These are phyloP conservation scores for Fusarium caatingaense DNA, from an alignment of 2,329 filamentous ascomycete genomes.

Conservation along the genomic window DNA sequence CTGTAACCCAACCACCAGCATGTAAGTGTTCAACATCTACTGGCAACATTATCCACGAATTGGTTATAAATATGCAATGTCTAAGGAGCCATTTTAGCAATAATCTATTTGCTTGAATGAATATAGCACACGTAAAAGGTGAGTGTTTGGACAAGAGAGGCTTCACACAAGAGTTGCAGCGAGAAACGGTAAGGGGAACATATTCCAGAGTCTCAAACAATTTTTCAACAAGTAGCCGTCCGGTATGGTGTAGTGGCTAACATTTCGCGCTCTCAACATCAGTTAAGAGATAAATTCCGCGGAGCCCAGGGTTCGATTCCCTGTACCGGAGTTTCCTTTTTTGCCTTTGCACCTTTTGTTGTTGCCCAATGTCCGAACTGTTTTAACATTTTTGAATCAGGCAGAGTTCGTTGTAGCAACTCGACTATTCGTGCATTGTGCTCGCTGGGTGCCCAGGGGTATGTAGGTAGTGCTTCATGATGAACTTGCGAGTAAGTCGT, in stretches of 20 bases:
- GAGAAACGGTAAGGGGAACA: accelerated
- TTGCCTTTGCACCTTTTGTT: background rate
- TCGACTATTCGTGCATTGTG: background rate
- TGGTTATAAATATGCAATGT: accelerated
- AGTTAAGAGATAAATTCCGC: constrained; percentile 39
- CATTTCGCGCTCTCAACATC: constrained; percentile 49
- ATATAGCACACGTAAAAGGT: background rate
- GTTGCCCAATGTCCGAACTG: accelerated
- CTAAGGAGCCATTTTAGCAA: background rate
- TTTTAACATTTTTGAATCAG: too few species aligned
- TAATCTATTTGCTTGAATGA: background rate
- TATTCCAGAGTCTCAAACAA: background rate
- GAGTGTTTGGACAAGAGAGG: background rate
- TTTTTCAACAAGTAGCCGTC: constrained; percentile 2
- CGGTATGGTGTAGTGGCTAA: constrained; percentile 52
- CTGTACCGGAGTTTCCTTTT: constrained; percentile 39
- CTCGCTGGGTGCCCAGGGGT: too few species aligned
- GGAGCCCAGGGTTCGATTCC: constrained; percentile 48
- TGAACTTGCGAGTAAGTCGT: background rate
- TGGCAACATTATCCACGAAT: accelerated
- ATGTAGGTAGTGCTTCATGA: background rate
- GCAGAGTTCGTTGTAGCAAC: background rate
- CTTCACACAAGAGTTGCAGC: background rate
- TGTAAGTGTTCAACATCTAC: background rate
- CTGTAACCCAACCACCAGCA: background rate